These are phyloP conservation scores for Kentomonas sorsogonicus DNA, from an alignment of 208 protist genomes.

Conservation along the genomic window DNA sequence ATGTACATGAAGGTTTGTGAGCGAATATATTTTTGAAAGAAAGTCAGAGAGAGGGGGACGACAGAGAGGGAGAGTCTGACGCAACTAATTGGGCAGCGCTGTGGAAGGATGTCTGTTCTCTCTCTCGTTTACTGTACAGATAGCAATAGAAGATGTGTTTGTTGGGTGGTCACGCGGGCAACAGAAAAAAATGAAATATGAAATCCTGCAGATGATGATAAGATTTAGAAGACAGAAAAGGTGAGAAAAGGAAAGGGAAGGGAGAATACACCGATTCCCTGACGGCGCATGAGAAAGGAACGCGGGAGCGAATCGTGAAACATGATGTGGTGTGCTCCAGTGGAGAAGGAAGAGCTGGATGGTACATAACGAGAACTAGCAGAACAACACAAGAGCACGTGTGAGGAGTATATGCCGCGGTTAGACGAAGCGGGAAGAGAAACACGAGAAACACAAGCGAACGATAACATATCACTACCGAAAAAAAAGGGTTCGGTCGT, in stretches of 20 bases:
- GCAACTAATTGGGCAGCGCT: no score
- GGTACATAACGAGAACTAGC: neutral
- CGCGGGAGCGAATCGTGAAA: no score
- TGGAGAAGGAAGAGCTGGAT: neutral
- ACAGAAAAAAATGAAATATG: slow-evolving; percentile 2
- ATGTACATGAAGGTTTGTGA: no score
- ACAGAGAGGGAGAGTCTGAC: no score
- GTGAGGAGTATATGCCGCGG: no score
- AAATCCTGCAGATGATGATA: neutral
- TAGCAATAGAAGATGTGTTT: neutral
- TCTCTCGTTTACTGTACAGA: no score
- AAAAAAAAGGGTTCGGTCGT: neutral
- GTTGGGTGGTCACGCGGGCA: neutral
- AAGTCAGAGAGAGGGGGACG: no score
- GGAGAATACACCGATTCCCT: slow-evolving; percentile 7
- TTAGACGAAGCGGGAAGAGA: neutral
- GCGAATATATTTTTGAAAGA: no score
- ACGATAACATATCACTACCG: slow-evolving; percentile 13
- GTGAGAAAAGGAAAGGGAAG: slow-evolving; percentile 7
- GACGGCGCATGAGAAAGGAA: no score
- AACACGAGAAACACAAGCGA: slow-evolving; percentile 5
- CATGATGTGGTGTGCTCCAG: no score
- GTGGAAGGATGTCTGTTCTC: no score
- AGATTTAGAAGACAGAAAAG: slow-evolving; percentile 1
- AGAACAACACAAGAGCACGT: neutral